A percentile compares a stretch with the other conserved stretches of the same genome.
Conservation (phyloP, 225 moss, liverwort and hornwort species). For the Climacium dendroides region DNA sequence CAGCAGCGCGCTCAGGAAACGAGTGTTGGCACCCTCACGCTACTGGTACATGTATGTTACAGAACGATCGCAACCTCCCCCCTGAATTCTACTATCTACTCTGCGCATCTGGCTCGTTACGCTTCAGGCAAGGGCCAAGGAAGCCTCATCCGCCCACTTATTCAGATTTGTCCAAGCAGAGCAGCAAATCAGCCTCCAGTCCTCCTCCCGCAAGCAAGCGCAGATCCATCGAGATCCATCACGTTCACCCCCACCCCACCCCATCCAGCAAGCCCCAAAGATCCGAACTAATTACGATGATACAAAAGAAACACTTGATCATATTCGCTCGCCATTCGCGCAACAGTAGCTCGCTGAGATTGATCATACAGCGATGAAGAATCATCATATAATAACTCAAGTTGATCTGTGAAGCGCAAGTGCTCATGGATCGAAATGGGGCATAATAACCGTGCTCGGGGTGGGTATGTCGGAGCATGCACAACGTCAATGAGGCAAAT, state of each 20-base stretch:
- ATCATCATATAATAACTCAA: background rate
- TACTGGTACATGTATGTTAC: slow-evolving; percentile 97
- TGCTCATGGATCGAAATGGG: background rate
- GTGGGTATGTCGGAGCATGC: background rate
- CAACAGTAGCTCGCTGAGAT: slow-evolving; percentile 2
- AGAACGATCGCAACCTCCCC: slow-evolving; percentile 45
- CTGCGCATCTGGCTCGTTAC: slow-evolving; percentile 17
- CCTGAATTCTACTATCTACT: slow-evolving; percentile 9
- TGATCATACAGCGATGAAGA: background rate
- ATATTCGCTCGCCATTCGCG: background rate
- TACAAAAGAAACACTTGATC: slow-evolving; percentile 32
- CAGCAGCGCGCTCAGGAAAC: slow-evolving; percentile 50
- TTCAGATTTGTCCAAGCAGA: background rate
- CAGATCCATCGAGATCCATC: background rate
- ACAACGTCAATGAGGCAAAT: background rate
- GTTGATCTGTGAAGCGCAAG: background rate
- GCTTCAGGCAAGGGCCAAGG: background rate
- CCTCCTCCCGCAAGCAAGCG: background rate
- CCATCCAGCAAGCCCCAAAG: background rate
- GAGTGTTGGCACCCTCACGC: slow-evolving; percentile 31
- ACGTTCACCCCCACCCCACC: background rate
- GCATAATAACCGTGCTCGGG: background rate
- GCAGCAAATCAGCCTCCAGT: background rate
- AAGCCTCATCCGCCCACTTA: background rate
- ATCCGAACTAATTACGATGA: slow-evolving; percentile 25